Evolutionary conservation across 805 yeast species (phyloP), one percentile per base, ranked within the genome.

Genomic region (Yamadazyma paraphyllophila): DNA sequence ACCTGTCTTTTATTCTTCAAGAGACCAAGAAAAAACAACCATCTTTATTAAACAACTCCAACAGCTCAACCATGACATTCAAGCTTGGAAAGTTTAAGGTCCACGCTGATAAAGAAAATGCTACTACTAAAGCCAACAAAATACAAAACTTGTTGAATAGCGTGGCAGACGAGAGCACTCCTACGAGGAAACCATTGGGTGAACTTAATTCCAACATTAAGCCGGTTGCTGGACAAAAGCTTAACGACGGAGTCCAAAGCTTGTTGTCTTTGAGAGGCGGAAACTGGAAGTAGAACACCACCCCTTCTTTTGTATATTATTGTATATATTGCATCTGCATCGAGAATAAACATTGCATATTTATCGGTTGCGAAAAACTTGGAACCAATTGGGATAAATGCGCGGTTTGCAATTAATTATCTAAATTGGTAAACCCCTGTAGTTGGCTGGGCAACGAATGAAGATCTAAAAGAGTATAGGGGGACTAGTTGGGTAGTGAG

Each of bases 201-300:
- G 58, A 56, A 41, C 31, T 66, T 16, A 51, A 43, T 41, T 12
- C 52, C 2, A 62, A 59, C 48, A 46, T 27, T n/a, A 25, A 20
- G 12, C 46, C 49, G 38, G 44, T 43, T 32, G 27, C 9, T 24
- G 37, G 25, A 5, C 20, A 47, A 33, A 40, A 47, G 29, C 45
- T 49, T 30, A 53, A 46, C 31, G 73, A 67, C 47, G 66, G 72
- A 34, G 71, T 70, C 14, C 66, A 71, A 40, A 69, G 69, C 57
- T 63, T 72, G 50, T 59, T 73, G 37, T 63, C 74, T 24, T 58
- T 73, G 44, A 66, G 65, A 58, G 48, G 63, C 8, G 71, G 69
- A 3, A 61, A 61, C 45, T 67, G 72, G 71, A 58, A 55, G 40
- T 48, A 39, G 36, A 14, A 16, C 7, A 25, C 36, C 17, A 4